Percentiles rank a stretch among this genome's conserved stretches.
These are phyloP conservation scores for Venturia oleaginea DNA, from an alignment of 2,329 filamentous ascomycete genomes.

Conservation along the genomic window DNA sequence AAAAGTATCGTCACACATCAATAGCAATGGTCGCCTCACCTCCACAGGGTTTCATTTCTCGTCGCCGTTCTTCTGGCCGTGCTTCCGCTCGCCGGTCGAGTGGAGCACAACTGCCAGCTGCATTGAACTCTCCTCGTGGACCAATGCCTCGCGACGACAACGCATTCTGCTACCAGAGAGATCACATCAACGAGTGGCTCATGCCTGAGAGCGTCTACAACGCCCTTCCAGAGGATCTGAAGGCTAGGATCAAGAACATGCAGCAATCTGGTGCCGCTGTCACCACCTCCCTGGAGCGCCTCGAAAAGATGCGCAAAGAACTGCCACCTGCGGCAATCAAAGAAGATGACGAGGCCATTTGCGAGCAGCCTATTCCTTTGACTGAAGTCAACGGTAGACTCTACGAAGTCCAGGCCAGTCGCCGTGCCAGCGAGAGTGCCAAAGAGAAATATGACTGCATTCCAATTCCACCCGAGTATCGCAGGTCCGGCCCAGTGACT, in stretches of 20 bases:
- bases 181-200: conserved; percentile 30
- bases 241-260: conserved; percentile 27
- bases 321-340: not conserved
- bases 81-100: conserved; percentile 1
- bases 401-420: not conserved
- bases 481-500: not conserved
- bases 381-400: not conserved
- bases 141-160: conserved; percentile 22
- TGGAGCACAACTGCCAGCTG: conserved; percentile 18
- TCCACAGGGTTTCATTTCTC: not conserved
- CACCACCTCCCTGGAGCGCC: conserved; percentile 30
- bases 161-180: conserved; percentile 28
- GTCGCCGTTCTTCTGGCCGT: not conserved
- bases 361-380: not conserved
- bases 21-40: not conserved
- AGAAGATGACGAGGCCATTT: not conserved
- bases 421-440: not conserved
- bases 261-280: conserved; percentile 37
- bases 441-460: conserved; percentile 3
- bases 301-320: conserved; percentile 18
- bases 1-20: not conserved
- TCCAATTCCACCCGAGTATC: conserved; percentile 2
- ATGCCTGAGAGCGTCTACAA: conserved; percentile 29
- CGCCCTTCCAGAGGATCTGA: conserved; percentile 28
- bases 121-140: conserved; percentile 17